phyloP scores from a whole-genome alignment of 768 basidiomycete species.

The Kwoniella sp. region DNA sequence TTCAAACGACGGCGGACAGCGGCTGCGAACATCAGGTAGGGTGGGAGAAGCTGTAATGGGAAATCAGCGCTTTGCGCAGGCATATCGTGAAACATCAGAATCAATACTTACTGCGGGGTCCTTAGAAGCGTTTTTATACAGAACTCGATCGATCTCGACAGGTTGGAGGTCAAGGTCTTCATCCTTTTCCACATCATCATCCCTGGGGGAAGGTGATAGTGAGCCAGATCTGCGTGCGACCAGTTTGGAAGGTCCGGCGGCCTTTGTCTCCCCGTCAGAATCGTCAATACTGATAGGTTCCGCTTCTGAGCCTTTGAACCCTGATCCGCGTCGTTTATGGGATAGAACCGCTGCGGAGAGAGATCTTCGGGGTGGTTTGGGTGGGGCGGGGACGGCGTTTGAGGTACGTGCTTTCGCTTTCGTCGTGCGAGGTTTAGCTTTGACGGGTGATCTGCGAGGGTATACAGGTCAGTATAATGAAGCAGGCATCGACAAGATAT shows the following conservation, averaged over 20 bases:
- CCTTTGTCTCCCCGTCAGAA: slow-evolving; percentile 24
- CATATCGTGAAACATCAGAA: neutral
- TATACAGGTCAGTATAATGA: neutral
- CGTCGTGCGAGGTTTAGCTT: slow-evolving; percentile 22
- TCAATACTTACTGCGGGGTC: slow-evolving; percentile 28
- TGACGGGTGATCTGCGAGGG: slow-evolving; percentile 20
- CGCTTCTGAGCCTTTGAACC: slow-evolving; percentile 11
- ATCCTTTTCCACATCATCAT: neutral
- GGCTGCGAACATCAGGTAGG: slow-evolving; percentile 34
- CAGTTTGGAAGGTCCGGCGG: slow-evolving; percentile 20
- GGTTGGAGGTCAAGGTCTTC: slow-evolving; percentile 6
- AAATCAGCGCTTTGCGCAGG: slow-evolving; percentile 4
- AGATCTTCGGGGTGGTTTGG: slow-evolving; percentile 16
- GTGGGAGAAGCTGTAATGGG: slow-evolving; percentile 34
- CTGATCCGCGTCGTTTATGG: neutral
- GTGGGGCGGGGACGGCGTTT: slow-evolving; percentile 8
- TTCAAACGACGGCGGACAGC: slow-evolving; percentile 26
- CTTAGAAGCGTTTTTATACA: slow-evolving; percentile 32
- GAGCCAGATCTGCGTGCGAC: slow-evolving; percentile 1
- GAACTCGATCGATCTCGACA: slow-evolving; percentile 20
- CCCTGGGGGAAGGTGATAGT: slow-evolving; percentile 3
- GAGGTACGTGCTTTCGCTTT: slow-evolving; percentile 20
- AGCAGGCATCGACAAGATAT: neutral
- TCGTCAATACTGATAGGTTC: slow-evolving; percentile 41
- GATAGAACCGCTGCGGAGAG: slow-evolving; percentile 12